phyloP scores from a whole-genome alignment of 108 stramenopile species.

The Cyclotella distinguenda region DNA sequence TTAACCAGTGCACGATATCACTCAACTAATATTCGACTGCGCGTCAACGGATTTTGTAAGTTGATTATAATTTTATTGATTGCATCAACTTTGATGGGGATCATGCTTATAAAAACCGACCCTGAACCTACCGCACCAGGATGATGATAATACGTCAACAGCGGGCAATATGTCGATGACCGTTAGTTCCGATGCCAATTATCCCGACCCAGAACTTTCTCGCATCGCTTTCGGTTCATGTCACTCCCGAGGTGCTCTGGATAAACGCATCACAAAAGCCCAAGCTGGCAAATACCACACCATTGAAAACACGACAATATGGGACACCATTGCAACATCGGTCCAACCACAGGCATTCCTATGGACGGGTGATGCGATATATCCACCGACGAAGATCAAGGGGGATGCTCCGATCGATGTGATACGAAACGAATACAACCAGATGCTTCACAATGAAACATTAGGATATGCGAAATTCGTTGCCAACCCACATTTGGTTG shows the following conservation, averaged over 20 bases:
- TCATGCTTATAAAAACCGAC: too few relatives aligned
- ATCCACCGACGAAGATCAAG: conserved; percentile 54
- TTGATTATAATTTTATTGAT: too few relatives aligned
- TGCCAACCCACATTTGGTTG: not conserved
- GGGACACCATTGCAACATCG: conserved; percentile 48
- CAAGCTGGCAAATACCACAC: conserved; percentile 5
- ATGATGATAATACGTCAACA: too few relatives aligned
- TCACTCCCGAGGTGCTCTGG: conserved; percentile 59
- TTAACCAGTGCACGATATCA: too few relatives aligned
- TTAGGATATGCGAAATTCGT: conserved; percentile 62
- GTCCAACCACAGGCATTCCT: conserved; percentile 61
- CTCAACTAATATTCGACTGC: too few relatives aligned
- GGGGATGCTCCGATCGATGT: conserved; percentile 50
- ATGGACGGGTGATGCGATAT: conserved; percentile 86
- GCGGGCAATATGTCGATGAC: not conserved
- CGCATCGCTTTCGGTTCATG: conserved; percentile 79
- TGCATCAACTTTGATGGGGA: too few relatives aligned
- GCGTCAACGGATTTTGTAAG: too few relatives aligned
- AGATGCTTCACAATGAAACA: conserved; percentile 62
- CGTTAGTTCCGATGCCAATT: not conserved
- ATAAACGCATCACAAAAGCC: conserved; percentile 18
- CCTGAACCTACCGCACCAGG: too few relatives aligned
- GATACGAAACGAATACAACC: conserved; percentile 54
- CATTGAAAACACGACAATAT: conserved; percentile 40
- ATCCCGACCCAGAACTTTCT: conserved; percentile 8